Evolutionary conservation across 345 rosid genomes (phyloP).

Genomic region (Iberis pinnata): DNA sequence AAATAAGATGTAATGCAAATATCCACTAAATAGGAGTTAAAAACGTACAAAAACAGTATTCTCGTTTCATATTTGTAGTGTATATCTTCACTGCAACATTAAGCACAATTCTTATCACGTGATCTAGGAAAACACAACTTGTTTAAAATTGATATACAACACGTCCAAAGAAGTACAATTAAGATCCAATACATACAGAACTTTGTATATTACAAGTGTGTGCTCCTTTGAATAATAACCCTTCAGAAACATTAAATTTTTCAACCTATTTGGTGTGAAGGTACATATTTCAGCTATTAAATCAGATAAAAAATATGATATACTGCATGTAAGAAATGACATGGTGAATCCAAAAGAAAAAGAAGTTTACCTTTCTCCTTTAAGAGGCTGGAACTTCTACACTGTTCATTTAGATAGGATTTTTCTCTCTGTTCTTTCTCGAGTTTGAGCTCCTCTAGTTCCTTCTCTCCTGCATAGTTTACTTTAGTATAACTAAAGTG

Average conservation of each 20-base stretch:
- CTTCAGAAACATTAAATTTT: not conserved
- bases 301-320: not conserved
- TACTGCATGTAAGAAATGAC: slow-evolving; percentile 7
- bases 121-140: not conserved
- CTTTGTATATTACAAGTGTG: not conserved
- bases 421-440: slow-evolving; percentile 51
- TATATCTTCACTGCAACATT: not conserved
- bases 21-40: no score
- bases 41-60: not conserved
- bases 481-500: slow-evolving; percentile 16
- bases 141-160: not conserved
- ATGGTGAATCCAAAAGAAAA: slow-evolving; percentile 7
- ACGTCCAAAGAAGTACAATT: not conserved
- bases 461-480: slow-evolving; percentile 48
- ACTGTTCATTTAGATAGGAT: slow-evolving; percentile 40
- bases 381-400: slow-evolving; percentile 40
- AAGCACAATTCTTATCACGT: not conserved
- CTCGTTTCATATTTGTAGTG: not conserved
- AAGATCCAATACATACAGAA: not conserved
- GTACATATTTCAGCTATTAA: not conserved
- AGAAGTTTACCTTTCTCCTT: slow-evolving; percentile 54
- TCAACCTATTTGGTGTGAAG: not conserved
- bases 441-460: slow-evolving; percentile 52
- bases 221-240: not conserved
- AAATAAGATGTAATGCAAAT: not conserved